Evolutionary conservation across 2,329 filamentous ascomycete species (phyloP), one percentile per base, ranked within the genome.

Genomic region (Botrytis hyacinthi): DNA sequence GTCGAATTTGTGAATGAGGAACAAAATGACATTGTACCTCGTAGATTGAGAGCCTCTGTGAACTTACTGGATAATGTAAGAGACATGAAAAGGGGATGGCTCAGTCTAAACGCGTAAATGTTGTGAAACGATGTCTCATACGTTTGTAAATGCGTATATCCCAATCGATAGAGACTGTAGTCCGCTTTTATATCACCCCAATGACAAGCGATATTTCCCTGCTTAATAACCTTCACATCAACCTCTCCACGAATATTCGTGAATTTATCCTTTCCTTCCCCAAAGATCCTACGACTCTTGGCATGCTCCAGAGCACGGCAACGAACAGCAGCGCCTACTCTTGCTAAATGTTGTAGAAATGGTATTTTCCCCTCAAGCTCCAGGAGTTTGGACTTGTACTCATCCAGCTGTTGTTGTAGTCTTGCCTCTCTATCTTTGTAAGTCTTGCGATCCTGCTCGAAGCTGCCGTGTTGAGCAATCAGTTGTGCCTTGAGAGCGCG

Each of bases 31-130:
- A 51, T 29, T 10, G 32, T 40, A 51, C 22, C 44, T 5, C 32
- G 44, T 48, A 66, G 12, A 48, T 66, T 14, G 9, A 37, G 3
- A 20, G 32, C 12, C 32, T 40, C 63, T 37, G 6, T 67, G 9
- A 12, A 1, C 44, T 66, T 26, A 7, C 10, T 48, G 12, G 42
- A 66, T 40, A 9, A 40, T n/a, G 9, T 18, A 14, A 42, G 10
- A 29, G 4, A 18, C n/a, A 0, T 62, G 4, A 4, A 2, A 5
- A 1, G 0, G 12, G 3, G 2, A 3, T 8, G 0, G n/a, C 14
- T 40, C 4, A 5, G 60, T 10, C 2, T 20, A 16, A 63, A 1
- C n/a, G 5, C 7, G 40, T 63, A 44, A 40, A 63, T 5, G 12
- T n/a, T 42, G 1, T 6, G 12, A 29, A 44, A 42, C 0, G 20